Conservation (phyloP, 2,329 filamentous ascomycete genomes). For the Fusarium abutilonis region DNA sequence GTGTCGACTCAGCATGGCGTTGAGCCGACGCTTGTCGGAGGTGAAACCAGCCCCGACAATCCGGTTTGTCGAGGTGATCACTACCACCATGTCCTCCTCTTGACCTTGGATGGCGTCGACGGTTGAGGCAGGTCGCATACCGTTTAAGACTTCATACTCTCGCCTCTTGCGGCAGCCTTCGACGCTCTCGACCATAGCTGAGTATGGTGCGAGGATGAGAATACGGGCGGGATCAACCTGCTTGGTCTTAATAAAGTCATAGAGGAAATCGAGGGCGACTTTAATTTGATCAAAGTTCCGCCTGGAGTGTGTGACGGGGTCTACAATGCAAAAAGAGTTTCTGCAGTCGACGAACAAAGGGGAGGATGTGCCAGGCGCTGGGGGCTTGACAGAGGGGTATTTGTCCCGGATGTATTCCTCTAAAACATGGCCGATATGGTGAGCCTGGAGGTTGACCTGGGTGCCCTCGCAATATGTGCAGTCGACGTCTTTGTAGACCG, state of each 20-base stretch:
- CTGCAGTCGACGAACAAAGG: conserved; percentile 5
- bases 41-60: conserved; percentile 3
- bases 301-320: conserved; percentile 2
- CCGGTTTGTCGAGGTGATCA: conserved; percentile 33
- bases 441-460: background rate
- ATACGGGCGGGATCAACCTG: conserved; percentile 19
- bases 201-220: conserved; percentile 30
- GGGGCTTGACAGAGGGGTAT: too few relatives aligned
- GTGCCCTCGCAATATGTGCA: background rate
- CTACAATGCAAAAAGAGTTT: background rate
- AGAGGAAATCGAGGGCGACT: conserved; percentile 29
- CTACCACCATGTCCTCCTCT: conserved; percentile 35
- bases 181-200: conserved; percentile 25
- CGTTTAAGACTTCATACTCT: conserved; percentile 13
- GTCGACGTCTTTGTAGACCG: background rate
- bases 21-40: conserved; percentile 3
- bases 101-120: conserved; percentile 41
- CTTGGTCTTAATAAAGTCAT: conserved; percentile 15
- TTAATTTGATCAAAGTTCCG: conserved; percentile 20
- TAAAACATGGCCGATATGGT: background rate
- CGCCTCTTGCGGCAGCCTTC: conserved; percentile 7
- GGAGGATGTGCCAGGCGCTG: too few relatives aligned
- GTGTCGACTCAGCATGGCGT: conserved; percentile 8
- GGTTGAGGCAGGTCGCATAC: conserved; percentile 18
- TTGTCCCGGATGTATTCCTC: background rate